phyloP scores from a whole-genome alignment of 331 rosid species.

The Phaseolus coccineus region DNA sequence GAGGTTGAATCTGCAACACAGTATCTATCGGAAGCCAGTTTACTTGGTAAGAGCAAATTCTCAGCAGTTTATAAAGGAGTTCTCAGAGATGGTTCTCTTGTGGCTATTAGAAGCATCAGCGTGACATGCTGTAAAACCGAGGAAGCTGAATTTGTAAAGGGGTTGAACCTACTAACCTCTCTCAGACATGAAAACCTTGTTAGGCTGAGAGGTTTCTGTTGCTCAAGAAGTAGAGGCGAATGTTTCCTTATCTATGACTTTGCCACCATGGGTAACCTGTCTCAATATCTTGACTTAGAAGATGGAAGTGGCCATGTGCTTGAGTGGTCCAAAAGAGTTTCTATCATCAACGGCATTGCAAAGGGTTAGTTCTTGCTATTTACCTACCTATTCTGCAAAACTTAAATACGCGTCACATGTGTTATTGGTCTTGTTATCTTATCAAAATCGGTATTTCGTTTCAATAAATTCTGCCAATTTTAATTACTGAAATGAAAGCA shows the following conservation, averaged over 20 bases:
- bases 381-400: neutral
- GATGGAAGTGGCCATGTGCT: conserved; percentile 70
- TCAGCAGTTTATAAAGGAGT: conserved; percentile 84
- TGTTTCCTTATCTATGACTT: conserved; percentile 87
- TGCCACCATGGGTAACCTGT: conserved; percentile 75
- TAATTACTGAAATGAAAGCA: neutral
- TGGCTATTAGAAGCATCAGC: conserved; percentile 76
- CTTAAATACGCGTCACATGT: neutral
- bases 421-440: neutral
- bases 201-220: conserved; percentile 88
- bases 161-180: conserved; percentile 69
- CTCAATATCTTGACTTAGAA: conserved; percentile 70
- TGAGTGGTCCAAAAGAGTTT: conserved; percentile 84
- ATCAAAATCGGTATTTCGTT: neutral
- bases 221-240: conserved; percentile 91
- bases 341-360: conserved; percentile 82
- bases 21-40: conserved; percentile 74
- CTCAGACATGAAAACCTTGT: conserved; percentile 80
- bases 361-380: conserved; percentile 62
- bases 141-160: conserved; percentile 80
- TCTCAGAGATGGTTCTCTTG: conserved; percentile 86
- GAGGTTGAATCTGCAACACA: conserved; percentile 96
- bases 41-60: conserved; percentile 77
- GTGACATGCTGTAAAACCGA: conserved; percentile 85
- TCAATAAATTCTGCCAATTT: neutral